phyloP scores from a whole-genome alignment of 2,329 filamentous ascomycete species.

The Xylaria sp. region DNA sequence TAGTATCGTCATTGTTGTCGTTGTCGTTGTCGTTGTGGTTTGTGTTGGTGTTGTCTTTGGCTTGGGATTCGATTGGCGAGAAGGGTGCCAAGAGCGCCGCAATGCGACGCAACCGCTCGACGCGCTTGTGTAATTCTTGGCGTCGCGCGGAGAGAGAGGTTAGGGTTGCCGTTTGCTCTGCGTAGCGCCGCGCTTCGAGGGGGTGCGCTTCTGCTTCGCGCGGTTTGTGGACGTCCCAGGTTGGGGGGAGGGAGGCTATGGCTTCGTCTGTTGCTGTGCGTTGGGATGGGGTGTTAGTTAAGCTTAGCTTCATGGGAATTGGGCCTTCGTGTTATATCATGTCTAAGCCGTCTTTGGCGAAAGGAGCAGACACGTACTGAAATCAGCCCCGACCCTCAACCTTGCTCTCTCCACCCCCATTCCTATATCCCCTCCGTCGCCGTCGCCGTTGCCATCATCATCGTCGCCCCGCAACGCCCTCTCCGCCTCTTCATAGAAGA shows the following conservation, averaged over 20 bases:
- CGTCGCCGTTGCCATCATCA: constrained; percentile 48
- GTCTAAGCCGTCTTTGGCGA: no score
- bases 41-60: no score
- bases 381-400: constrained; percentile 42
- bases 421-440: no score
- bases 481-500: constrained; percentile 67
- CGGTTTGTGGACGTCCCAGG: constrained; percentile 57
- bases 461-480: constrained; percentile 49
- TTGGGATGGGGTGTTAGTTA: background rate
- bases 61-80: no score
- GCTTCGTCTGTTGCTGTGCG: constrained; percentile 54
- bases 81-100: constrained; percentile 64
- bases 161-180: constrained; percentile 61
- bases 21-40: constrained; percentile 7
- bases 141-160: constrained; percentile 61
- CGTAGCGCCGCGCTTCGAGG: constrained; percentile 63
- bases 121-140: constrained; percentile 53
- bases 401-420: constrained; percentile 50
- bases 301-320: constrained; percentile 4
- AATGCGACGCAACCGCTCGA: constrained; percentile 62
- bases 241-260: constrained; percentile 59
- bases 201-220: constrained; percentile 54
- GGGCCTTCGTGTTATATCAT: no score
- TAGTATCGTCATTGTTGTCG: constrained; percentile 41
- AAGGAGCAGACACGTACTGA: no score